Percentiles rank a stretch among this genome's conserved stretches.
Evolutionary conservation across 495 filamentous ascomycete genomes (phyloP).

Genomic region (Penicillium crystallinum): DNA sequence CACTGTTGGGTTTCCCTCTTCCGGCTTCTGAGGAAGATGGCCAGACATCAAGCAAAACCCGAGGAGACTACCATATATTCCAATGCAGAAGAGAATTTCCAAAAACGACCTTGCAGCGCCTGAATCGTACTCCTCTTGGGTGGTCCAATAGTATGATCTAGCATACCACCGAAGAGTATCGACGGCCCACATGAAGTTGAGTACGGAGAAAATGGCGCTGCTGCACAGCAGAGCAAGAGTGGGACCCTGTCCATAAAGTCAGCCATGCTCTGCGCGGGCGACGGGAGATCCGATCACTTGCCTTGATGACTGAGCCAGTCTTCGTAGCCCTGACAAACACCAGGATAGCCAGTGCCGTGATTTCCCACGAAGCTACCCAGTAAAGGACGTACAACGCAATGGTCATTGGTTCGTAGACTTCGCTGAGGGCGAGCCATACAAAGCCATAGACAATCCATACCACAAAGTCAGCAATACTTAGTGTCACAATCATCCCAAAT

Average conservation of each 20-base stretch:
- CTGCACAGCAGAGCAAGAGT: not conserved
- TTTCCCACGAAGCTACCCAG: not conserved
- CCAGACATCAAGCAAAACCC: no score
- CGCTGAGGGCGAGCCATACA: not conserved
- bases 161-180: not conserved
- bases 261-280: not conserved
- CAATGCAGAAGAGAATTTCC: not conserved
- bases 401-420: not conserved
- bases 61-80: no score
- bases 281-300: conserved; percentile 20
- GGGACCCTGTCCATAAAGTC: not conserved
- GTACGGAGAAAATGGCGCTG: not conserved
- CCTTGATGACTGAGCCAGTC: not conserved
- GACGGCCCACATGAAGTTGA: not conserved
- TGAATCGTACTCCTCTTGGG: not conserved
- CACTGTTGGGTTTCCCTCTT: no score
- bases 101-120: not conserved
- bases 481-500: not conserved
- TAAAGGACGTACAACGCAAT: not conserved
- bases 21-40: no score
- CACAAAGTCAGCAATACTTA: not conserved
- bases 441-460: not conserved
- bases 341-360: not conserved
- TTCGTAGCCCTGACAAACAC: not conserved
- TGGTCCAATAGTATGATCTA: not conserved